phyloP scores from a whole-genome alignment of 192 early-diverging fungal genomes.

The Glomus cerebriforme region DNA sequence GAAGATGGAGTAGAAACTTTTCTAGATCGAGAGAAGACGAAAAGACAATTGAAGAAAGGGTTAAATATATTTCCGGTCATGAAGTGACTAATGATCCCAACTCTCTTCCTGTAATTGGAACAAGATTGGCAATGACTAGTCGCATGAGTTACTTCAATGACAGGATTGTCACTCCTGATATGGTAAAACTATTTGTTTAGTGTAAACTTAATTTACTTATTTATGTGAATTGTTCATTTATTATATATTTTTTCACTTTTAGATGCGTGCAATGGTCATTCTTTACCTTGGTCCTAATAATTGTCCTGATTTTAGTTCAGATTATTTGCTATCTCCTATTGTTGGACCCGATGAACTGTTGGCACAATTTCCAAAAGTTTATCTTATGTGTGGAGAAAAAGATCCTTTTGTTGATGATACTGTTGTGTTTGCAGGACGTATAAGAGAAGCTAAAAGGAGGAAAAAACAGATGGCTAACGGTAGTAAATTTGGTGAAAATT shows the following conservation, averaged over 20 bases:
- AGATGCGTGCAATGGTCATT: conserved; percentile 71
- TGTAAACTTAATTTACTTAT: neutral
- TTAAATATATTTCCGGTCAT: conserved; percentile 41
- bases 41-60: conserved; percentile 38
- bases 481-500: conserved; percentile 42
- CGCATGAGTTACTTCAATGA: conserved; percentile 86
- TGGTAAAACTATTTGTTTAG: conserved; percentile 46
- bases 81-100: conserved; percentile 33
- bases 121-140: conserved; percentile 72
- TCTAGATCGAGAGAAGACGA: conserved; percentile 21
- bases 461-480: conserved; percentile 33
- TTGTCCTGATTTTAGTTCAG: conserved; percentile 70
- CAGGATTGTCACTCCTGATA: conserved; percentile 77
- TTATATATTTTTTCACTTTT: conserved; percentile 9
- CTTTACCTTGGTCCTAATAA: conserved; percentile 88
- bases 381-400: conserved; percentile 92
- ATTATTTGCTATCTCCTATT: conserved; percentile 86
- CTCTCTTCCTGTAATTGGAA: conserved; percentile 40
- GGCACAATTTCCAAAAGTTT: conserved; percentile 87
- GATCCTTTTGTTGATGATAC: conserved; percentile 98
- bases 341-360: conserved; percentile 84
- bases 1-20: conserved; percentile 39
- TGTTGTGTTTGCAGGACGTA: conserved; percentile 82
- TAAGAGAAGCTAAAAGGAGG: conserved; percentile 79
- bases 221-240: conserved; percentile 3